These are phyloP conservation scores for Craterostigma plantagineum DNA, from an alignment of 257 asterid genomes.

Conservation along the genomic window DNA sequence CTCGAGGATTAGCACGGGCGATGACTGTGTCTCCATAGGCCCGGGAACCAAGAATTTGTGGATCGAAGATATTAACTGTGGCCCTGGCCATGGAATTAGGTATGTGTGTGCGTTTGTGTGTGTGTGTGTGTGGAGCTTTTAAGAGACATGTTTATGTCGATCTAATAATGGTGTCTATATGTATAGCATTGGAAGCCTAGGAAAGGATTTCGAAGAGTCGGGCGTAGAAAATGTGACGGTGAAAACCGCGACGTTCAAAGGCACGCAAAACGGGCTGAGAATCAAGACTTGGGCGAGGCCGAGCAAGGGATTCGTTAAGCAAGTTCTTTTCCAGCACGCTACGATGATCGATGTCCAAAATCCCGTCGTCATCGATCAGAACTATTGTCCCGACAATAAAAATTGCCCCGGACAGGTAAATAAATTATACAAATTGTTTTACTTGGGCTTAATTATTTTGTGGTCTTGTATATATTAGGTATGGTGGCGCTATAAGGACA, in stretches of 20 bases:
- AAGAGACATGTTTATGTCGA: no score
- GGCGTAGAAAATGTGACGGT: slow-evolving; percentile 49
- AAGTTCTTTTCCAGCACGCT: slow-evolving; percentile 24
- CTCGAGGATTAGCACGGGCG: slow-evolving; percentile 7
- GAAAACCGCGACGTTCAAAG: slow-evolving; percentile 22
- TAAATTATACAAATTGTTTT: no score
- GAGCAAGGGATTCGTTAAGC: slow-evolving; percentile 32
- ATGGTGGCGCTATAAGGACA: no score
- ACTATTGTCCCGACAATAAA: slow-evolving; percentile 30
- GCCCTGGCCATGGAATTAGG: slow-evolving; percentile 8
- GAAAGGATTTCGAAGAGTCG: slow-evolving; percentile 26
- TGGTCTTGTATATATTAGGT: no score
- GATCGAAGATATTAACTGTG: slow-evolving; percentile 4
- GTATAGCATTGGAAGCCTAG: slow-evolving; percentile 61
- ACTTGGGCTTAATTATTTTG: no score
- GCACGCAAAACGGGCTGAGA: slow-evolving; percentile 42
- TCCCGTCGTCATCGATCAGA: slow-evolving; percentile 44
- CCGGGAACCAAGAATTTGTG: slow-evolving; percentile 4
- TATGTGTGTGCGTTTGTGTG: no score
- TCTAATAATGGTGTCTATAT: no score
- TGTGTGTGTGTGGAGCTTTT: no score
- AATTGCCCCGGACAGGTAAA: slow-evolving; percentile 31
- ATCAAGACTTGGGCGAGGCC: slow-evolving; percentile 56
- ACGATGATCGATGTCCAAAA: slow-evolving; percentile 22
- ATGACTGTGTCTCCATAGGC: slow-evolving; percentile 7